Conservation (phyloP, 495 filamentous ascomycete genomes). For the Aspergillus kassunensis region DNA sequence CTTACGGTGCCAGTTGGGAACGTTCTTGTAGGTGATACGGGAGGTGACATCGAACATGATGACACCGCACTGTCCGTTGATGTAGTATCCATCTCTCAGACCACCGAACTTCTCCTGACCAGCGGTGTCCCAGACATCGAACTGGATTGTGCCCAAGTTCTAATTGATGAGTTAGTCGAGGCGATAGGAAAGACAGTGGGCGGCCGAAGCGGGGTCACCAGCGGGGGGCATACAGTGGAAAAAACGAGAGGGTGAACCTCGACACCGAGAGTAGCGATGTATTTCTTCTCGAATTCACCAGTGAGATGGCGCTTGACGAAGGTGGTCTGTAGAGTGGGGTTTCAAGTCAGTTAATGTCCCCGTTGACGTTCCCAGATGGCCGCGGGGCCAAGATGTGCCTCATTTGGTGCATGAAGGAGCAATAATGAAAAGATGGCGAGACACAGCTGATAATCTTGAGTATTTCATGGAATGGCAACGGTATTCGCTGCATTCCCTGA, state of each 20-base stretch:
- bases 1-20: conserved; percentile 99
- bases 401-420: no score
- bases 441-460: no score
- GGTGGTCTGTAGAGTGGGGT: conserved; percentile 68
- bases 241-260: conserved; percentile 96
- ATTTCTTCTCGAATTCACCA: conserved; percentile 99
- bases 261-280: conserved; percentile 98
- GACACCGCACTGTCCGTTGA: conserved; percentile 99
- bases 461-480: neutral
- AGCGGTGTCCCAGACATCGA: conserved; percentile 99
- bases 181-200: conserved; percentile 11
- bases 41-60: conserved; percentile 99
- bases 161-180: conserved; percentile 46
- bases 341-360: conserved; percentile 27
- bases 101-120: conserved; percentile 99
- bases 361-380: conserved; percentile 14
- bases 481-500: neutral
- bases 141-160: conserved; percentile 96
- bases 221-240: conserved; percentile 72
- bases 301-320: conserved; percentile 99
- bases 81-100: conserved; percentile 99
- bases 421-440: no score
- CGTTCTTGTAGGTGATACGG: conserved; percentile 99
- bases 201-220: conserved; percentile 29
- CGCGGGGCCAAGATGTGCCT: conserved; percentile 25